phyloP scores from a whole-genome alignment of 2,329 filamentous ascomycete species.

The Gnomoniopsis sp. region DNA sequence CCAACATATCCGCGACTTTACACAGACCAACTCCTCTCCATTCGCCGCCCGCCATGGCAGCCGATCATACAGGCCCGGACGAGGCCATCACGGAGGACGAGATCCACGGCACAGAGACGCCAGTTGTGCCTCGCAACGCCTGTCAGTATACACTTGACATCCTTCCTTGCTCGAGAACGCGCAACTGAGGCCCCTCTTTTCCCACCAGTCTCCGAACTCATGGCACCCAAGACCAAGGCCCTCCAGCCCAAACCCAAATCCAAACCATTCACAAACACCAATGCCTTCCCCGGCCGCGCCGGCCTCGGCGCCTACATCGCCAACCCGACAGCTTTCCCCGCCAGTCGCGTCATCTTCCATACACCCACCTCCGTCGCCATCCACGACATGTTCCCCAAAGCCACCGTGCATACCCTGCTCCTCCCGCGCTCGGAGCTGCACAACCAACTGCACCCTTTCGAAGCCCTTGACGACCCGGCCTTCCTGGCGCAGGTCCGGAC shows the following conservation, averaged over 20 bases:
- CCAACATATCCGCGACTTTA: too few relatives aligned
- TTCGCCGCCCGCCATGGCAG: too few relatives aligned
- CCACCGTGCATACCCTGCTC: constrained; percentile 80
- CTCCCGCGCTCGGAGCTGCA: constrained; percentile 67
- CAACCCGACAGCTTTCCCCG: constrained; percentile 57
- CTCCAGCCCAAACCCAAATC: constrained; percentile 19
- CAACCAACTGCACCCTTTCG: constrained; percentile 68
- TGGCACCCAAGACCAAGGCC: constrained; percentile 45
- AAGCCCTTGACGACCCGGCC: constrained; percentile 65
- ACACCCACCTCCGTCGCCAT: constrained; percentile 72
- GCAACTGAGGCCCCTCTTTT: constrained; percentile 14
- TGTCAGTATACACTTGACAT: constrained; percentile 29
- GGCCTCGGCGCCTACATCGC: constrained; percentile 65
- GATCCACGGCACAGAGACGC: constrained; percentile 31
- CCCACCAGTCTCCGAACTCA: constrained; percentile 48
- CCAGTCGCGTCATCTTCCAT: constrained; percentile 60
- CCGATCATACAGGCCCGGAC: constrained; percentile 22
- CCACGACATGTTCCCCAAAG: constrained; percentile 82
- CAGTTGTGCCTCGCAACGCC: constrained; percentile 33
- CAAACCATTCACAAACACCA: constrained; percentile 22
- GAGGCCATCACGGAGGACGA: constrained; percentile 40
- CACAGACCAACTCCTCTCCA: too few relatives aligned
- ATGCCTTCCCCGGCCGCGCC: constrained; percentile 45
- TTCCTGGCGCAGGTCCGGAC: constrained; percentile 64
- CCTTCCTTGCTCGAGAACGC: background rate